phyloP scores from a whole-genome alignment of 176 grass and related monocot species.

The Carex scoparia region DNA sequence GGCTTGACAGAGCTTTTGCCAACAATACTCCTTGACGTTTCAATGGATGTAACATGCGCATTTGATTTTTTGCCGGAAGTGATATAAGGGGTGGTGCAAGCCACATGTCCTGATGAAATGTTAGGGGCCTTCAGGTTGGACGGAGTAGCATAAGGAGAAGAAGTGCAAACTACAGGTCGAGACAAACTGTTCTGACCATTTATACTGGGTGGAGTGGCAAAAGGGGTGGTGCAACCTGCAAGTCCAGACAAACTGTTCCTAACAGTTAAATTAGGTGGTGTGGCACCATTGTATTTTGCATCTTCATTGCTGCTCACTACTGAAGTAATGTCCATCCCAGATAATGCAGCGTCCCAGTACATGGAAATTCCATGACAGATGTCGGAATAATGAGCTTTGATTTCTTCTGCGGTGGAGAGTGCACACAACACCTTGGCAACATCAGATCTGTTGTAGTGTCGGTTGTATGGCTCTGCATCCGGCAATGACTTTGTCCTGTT shows the following conservation, averaged over 20 bases:
- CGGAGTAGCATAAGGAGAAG: neutral
- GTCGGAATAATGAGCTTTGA: conserved; percentile 37
- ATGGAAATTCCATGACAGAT: conserved; percentile 55
- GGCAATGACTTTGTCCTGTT: conserved; percentile 54
- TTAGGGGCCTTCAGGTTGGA: neutral
- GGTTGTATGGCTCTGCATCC: conserved; percentile 47
- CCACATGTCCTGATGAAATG: neutral
- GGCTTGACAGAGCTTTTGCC: conserved; percentile 9
- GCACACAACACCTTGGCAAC: conserved; percentile 53
- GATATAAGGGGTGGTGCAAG: neutral
- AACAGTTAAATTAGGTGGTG: conserved; percentile 13
- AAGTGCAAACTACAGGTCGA: neutral
- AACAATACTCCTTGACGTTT: conserved; percentile 9
- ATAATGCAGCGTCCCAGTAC: conserved; percentile 58
- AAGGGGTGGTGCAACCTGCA: conserved; percentile 5
- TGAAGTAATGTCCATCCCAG: conserved; percentile 30
- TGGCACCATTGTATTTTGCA: conserved; percentile 22
- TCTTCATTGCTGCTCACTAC: conserved; percentile 22
- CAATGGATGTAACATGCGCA: neutral
- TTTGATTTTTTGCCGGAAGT: neutral
- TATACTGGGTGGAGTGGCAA: neutral
- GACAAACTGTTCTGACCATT: conserved; percentile 1
- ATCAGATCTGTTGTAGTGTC: conserved; percentile 81
- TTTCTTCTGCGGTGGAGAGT: conserved; percentile 43
- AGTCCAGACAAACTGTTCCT: conserved; percentile 25